Percentiles rank a stretch among this genome's conserved stretches.
Conservation (phyloP, 768 basidiomycete species). For the Tricholoma sp. region DNA sequence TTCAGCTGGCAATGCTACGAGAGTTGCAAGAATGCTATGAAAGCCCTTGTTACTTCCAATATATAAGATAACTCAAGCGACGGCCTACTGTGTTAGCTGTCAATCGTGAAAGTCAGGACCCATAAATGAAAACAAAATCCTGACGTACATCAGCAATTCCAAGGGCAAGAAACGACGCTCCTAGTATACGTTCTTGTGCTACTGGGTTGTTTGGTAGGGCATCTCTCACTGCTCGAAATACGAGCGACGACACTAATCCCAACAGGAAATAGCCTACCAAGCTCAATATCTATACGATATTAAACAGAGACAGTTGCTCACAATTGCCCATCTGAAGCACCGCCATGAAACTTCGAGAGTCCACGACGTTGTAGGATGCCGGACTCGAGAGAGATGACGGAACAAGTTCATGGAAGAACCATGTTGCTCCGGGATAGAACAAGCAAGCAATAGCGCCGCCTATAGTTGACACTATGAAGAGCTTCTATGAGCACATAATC, state of each 20-base stretch:
- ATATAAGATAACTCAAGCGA: neutral
- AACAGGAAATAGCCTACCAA: slow-evolving; percentile 31
- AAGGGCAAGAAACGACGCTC: slow-evolving; percentile 56
- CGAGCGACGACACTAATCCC: slow-evolving; percentile 57
- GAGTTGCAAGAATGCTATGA: slow-evolving; percentile 55
- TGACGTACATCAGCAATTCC: slow-evolving; percentile 65
- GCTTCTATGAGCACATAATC: neutral
- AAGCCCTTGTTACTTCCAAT: neutral
- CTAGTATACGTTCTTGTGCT: slow-evolving; percentile 66
- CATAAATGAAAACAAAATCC: slow-evolving; percentile 1
- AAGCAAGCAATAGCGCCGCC: slow-evolving; percentile 37
- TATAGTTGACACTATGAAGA: slow-evolving; percentile 30
- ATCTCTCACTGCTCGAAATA: slow-evolving; percentile 64
- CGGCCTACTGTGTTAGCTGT: slow-evolving; percentile 59
- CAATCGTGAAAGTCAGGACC: neutral
- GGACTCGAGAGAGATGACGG: slow-evolving; percentile 35
- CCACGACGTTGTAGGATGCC: slow-evolving; percentile 23
- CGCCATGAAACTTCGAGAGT: slow-evolving; percentile 52
- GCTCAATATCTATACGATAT: slow-evolving; percentile 3
- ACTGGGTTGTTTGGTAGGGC: slow-evolving; percentile 48
- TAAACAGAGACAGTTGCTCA: slow-evolving; percentile 19
- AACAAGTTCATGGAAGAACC: slow-evolving; percentile 66
- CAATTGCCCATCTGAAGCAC: slow-evolving; percentile 69
- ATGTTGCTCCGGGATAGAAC: slow-evolving; percentile 54
- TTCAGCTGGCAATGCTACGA: slow-evolving; percentile 51